phyloP scores from a whole-genome alignment of 1,139 yeast genomes.

The Lodderomyces margitis region DNA sequence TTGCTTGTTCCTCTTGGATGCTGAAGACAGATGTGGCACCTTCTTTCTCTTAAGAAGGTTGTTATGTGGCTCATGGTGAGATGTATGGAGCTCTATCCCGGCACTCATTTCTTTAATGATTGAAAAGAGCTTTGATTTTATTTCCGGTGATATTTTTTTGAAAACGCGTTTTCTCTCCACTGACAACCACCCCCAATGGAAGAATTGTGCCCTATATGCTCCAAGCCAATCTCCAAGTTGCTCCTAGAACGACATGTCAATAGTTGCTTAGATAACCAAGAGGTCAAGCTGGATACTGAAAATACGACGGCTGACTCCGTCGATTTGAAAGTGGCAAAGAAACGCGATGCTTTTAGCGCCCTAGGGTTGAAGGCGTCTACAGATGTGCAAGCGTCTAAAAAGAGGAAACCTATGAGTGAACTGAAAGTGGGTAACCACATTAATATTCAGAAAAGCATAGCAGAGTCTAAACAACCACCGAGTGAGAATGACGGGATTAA shows the following conservation, averaged over 20 bases:
- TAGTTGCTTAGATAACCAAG: conserved; percentile 28
- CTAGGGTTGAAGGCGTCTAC: conserved; percentile 30
- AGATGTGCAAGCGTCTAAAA: not conserved
- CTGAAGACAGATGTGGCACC: not conserved
- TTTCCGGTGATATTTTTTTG: not conserved
- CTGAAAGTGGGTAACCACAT: not conserved
- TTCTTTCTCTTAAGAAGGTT: not conserved
- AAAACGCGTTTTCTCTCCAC: not conserved
- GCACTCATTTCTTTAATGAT: not conserved
- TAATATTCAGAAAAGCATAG: not conserved
- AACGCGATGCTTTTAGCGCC: conserved; percentile 26
- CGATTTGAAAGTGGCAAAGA: conserved; percentile 9
- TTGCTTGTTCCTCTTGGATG: not conserved
- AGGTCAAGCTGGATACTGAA: conserved; percentile 8
- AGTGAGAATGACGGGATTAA: not conserved
- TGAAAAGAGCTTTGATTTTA: not conserved
- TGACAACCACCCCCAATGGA: conserved; percentile 3
- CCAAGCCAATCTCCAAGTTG: conserved; percentile 20
- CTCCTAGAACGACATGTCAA: conserved; percentile 44
- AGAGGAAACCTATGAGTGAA: not conserved
- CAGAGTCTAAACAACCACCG: not conserved
- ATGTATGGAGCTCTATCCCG: not conserved
- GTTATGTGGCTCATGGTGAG: not conserved
- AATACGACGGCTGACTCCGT: conserved; percentile 6
- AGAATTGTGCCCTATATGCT: conserved; percentile 38